These are phyloP conservation scores for Lasiodiplodia gonubiensis DNA, from an alignment of 2,329 filamentous ascomycete genomes.

Conservation along the genomic window DNA sequence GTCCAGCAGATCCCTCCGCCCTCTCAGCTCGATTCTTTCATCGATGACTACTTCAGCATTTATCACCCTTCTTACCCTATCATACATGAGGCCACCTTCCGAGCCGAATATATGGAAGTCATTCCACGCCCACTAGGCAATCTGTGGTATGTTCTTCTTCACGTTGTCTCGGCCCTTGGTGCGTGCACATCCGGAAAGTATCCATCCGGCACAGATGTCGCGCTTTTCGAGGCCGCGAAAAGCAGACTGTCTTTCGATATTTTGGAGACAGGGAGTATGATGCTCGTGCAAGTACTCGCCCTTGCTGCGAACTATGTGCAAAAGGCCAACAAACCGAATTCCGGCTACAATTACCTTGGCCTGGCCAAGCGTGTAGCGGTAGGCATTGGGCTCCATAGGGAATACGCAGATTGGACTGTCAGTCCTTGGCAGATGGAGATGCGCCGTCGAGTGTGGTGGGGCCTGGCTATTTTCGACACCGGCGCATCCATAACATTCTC, in stretches of 20 bases:
- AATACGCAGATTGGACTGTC: conserved; percentile 56
- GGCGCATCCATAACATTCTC: conserved; percentile 58
- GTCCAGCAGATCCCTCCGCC: neutral
- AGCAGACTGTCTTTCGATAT: conserved; percentile 52
- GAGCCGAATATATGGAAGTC: conserved; percentile 54
- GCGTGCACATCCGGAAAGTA: conserved; percentile 52
- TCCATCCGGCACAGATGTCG: conserved; percentile 51
- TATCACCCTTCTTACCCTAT: conserved; percentile 57
- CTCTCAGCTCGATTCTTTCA: conserved; percentile 30
- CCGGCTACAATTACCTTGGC: conserved; percentile 57
- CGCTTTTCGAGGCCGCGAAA: conserved; percentile 55
- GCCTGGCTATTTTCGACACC: conserved; percentile 54
- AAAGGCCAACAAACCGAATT: conserved; percentile 59
- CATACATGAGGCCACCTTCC: conserved; percentile 55
- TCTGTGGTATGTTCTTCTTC: conserved; percentile 54
- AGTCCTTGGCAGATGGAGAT: conserved; percentile 47
- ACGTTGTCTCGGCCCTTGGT: conserved; percentile 54
- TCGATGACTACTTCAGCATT: conserved; percentile 54
- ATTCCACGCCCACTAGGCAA: conserved; percentile 49
- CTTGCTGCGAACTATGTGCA: conserved; percentile 58
- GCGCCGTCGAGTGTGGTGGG: conserved; percentile 45
- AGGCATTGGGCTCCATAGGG: conserved; percentile 57
- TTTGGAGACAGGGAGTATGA: conserved; percentile 57
- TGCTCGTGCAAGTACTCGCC: conserved; percentile 55
- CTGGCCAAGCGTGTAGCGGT: conserved; percentile 57